Evolutionary conservation across 805 yeast genomes (phyloP).

Genomic region (Lachancea quebecensis): DNA sequence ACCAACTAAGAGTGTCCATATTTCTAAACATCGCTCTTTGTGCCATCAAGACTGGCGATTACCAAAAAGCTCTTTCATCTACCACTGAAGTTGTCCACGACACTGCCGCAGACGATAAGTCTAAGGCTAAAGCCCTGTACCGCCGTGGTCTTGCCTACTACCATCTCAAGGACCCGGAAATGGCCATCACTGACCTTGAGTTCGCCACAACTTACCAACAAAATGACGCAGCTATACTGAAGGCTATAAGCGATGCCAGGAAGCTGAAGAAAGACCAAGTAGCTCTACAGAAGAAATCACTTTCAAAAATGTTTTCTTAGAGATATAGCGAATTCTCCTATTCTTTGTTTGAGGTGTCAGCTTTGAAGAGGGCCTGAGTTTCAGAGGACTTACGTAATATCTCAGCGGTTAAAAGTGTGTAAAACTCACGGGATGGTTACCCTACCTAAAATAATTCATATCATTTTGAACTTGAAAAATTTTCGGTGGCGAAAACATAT

Average conservation of each 20-base stretch:
- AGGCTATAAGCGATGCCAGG: conserved; percentile 57
- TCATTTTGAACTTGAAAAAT: conserved; percentile 4
- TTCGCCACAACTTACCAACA: conserved; percentile 61
- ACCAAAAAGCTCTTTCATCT: conserved; percentile 47
- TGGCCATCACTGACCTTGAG: conserved; percentile 59
- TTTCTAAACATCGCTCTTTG: conserved; percentile 70
- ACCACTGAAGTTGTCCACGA: conserved; percentile 62
- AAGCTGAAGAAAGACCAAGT: conserved; percentile 43
- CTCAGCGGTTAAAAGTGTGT: background rate
- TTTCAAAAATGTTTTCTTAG: conserved; percentile 56
- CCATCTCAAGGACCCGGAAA: conserved; percentile 57
- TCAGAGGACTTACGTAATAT: too few species aligned
- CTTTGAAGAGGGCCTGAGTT: background rate
- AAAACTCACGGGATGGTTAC: conserved; percentile 1
- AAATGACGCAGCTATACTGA: conserved; percentile 61
- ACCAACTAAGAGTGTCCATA: conserved; percentile 54
- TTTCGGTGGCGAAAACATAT: conserved; percentile 8
- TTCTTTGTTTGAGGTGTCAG: background rate
- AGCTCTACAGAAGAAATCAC: conserved; percentile 66
- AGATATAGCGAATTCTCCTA: background rate
- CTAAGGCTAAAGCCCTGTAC: conserved; percentile 78
- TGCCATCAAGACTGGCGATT: conserved; percentile 55
- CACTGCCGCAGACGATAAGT: conserved; percentile 51
- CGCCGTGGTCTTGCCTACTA: conserved; percentile 76
- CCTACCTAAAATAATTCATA: background rate